Base-by-base conservation (phyloP, 1,139 yeast genomes). In the Sugiyamaella neomexicana region DNA sequence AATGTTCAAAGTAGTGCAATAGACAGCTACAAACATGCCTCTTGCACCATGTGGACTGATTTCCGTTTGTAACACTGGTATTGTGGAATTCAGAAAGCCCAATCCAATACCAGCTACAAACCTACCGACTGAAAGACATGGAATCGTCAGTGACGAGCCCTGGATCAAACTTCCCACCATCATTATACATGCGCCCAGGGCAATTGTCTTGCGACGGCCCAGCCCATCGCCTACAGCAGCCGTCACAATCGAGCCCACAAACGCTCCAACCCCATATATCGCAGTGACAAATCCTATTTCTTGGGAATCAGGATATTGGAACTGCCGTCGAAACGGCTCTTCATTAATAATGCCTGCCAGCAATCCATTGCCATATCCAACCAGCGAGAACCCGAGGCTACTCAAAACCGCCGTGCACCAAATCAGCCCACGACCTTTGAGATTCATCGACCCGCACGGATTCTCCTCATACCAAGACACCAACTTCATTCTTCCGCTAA, bases 141-240 rank as follows among this genome's bases (percentile, higher is more conserved):
- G 86, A 53, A 89, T 85, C 2, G 83, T 76, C 54, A 80, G 79
- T 2, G 97, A 81, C 17, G 84, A 86, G 55, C 91, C 80, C 72
- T 91, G 98, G 60, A 90, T 74, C 45, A 81, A 79, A 31, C 95
- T 88, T 54, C 97, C 98, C 38, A 86, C 75, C 15, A 89, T 75
- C 67, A 90, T 89, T 64, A 90, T 72, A 2, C 85, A 68, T n/a
- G 96, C 88, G 38, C 85, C 81, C 75, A 89, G 78, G 47, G 59
- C 83, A 72, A 55, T 72, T 70, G 67, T 77, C 76, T 23, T 89
- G 75, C 86, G 79, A 74, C 93, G 82, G 57, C 98, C 97, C 51
- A 85, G 67, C 37, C 77, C 65, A 68, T 91, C 96, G 44, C 96
- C 95, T 1, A 68, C 41, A 17, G 60, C 52, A 20, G 73, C 72